Evolutionary conservation across 768 basidiomycete species (phyloP).

Genomic region (Hygrocybe punicea): DNA sequence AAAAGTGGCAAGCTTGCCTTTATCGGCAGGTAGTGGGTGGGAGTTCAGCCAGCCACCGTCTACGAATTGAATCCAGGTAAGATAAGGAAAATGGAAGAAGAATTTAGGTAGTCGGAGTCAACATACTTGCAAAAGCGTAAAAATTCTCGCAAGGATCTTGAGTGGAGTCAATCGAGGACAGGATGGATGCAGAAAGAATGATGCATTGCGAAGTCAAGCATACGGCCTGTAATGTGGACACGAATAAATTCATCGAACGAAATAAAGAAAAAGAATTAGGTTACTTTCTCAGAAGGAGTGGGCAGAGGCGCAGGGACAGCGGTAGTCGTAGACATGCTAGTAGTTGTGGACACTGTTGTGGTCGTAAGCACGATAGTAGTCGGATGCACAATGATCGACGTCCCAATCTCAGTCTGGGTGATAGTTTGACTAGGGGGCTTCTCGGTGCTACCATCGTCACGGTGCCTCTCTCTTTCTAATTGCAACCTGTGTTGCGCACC

Average conservation of each 20-base stretch:
- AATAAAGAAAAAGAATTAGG: slow-evolving; percentile 5
- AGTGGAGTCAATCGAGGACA: slow-evolving; percentile 73
- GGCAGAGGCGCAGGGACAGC: slow-evolving; percentile 49
- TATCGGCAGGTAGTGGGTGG: slow-evolving; percentile 86
- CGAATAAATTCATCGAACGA: not conserved
- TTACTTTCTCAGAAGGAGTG: slow-evolving; percentile 55
- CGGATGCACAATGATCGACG: slow-evolving; percentile 16
- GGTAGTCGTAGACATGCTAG: slow-evolving; percentile 26
- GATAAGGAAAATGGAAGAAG: not conserved
- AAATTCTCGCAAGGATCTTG: slow-evolving; percentile 96
- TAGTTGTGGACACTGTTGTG: slow-evolving; percentile 27
- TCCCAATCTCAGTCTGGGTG: slow-evolving; percentile 41
- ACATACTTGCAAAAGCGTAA: slow-evolving; percentile 81
- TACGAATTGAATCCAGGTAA: slow-evolving; percentile 24
- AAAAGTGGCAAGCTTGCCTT: slow-evolving; percentile 69
- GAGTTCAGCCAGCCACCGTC: slow-evolving; percentile 84
- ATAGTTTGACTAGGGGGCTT: slow-evolving; percentile 38
- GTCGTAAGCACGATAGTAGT: slow-evolving; percentile 26
- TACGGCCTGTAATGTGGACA: slow-evolving; percentile 38
- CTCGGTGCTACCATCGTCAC: slow-evolving; percentile 33
- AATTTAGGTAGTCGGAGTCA: slow-evolving; percentile 9
- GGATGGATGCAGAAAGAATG: slow-evolving; percentile 73
- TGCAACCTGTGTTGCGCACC: slow-evolving; percentile 80
- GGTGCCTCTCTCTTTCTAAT: slow-evolving; percentile 40
- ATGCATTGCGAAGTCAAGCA: slow-evolving; percentile 78